Evolutionary conservation across 345 rosid genomes (phyloP).

Genomic region (Eucalyptus cloeziana): DNA sequence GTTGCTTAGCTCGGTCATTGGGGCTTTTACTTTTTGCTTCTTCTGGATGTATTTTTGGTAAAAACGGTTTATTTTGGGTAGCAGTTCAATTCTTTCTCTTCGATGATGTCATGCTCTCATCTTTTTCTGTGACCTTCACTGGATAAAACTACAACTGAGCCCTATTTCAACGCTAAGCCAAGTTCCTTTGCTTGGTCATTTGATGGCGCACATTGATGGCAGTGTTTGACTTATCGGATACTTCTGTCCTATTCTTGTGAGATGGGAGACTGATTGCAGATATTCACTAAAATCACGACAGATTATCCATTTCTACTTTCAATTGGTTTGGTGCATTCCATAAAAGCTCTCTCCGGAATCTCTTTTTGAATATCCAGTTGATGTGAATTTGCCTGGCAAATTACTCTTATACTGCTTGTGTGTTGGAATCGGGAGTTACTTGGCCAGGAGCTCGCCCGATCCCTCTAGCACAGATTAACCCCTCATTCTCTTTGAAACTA

Average conservation of each 20-base stretch:
- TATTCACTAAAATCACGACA: too few relatives aligned
- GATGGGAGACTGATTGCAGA: background rate
- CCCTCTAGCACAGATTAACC: background rate
- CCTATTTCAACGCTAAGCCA: background rate
- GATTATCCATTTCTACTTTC: background rate
- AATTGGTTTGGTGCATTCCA: background rate
- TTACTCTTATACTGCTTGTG: background rate
- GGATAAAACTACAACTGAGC: background rate
- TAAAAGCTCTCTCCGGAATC: background rate
- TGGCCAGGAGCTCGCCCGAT: background rate
- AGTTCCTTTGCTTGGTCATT: background rate
- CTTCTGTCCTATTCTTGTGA: background rate
- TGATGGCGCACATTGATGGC: background rate
- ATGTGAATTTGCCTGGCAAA: background rate
- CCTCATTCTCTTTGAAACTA: background rate
- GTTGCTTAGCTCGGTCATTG: background rate
- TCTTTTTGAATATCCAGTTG: background rate
- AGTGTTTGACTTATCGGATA: background rate
- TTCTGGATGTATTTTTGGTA: background rate
- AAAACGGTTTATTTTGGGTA: background rate
- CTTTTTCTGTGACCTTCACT: background rate
- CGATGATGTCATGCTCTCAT: background rate
- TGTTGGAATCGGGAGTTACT: background rate
- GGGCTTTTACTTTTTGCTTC: background rate
- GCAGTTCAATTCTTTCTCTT: background rate